phyloP scores from a whole-genome alignment of 2,329 filamentous ascomycete species.

The Penicillium griseofulvum region DNA sequence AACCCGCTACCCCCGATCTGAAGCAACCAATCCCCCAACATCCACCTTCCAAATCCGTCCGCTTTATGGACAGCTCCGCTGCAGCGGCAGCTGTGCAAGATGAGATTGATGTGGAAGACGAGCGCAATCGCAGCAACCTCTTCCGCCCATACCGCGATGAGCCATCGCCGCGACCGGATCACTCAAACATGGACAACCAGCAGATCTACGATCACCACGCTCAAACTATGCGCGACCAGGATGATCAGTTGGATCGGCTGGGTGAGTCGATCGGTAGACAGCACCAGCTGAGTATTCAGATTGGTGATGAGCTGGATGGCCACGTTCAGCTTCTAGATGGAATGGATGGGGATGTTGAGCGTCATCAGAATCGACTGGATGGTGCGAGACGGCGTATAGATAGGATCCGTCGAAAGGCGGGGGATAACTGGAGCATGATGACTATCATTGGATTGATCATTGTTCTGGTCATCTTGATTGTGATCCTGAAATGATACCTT shows the following conservation, averaged over 20 bases:
- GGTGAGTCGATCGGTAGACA: slow-evolving; percentile 86
- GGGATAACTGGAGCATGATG: slow-evolving; percentile 84
- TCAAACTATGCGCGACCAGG: slow-evolving; percentile 80
- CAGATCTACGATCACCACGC: slow-evolving; percentile 85
- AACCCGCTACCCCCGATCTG: slow-evolving; percentile 38
- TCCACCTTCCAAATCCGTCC: slow-evolving; percentile 68
- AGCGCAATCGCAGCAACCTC: slow-evolving; percentile 56
- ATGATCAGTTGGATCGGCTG: slow-evolving; percentile 84
- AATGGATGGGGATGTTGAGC: slow-evolving; percentile 76
- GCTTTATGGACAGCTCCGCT: slow-evolving; percentile 69
- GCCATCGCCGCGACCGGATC: slow-evolving; percentile 50
- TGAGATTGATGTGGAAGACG: slow-evolving; percentile 48
- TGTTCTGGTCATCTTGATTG: slow-evolving; percentile 76
- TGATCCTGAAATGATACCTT: slow-evolving; percentile 66
- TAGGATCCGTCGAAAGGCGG: slow-evolving; percentile 68
- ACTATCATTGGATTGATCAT: slow-evolving; percentile 79
- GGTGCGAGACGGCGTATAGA: slow-evolving; percentile 71
- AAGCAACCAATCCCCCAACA: slow-evolving; percentile 46
- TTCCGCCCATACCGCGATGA: slow-evolving; percentile 61
- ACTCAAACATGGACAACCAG: slow-evolving; percentile 66
- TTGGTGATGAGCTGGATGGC: slow-evolving; percentile 90
- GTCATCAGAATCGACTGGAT: slow-evolving; percentile 73
- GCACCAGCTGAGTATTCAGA: slow-evolving; percentile 89
- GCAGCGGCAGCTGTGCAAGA: slow-evolving; percentile 30
- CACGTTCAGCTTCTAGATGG: slow-evolving; percentile 89